These are phyloP conservation scores for Alectoria sarmentosa DNA, from an alignment of 495 filamentous ascomycete genomes.

Conservation along the genomic window DNA sequence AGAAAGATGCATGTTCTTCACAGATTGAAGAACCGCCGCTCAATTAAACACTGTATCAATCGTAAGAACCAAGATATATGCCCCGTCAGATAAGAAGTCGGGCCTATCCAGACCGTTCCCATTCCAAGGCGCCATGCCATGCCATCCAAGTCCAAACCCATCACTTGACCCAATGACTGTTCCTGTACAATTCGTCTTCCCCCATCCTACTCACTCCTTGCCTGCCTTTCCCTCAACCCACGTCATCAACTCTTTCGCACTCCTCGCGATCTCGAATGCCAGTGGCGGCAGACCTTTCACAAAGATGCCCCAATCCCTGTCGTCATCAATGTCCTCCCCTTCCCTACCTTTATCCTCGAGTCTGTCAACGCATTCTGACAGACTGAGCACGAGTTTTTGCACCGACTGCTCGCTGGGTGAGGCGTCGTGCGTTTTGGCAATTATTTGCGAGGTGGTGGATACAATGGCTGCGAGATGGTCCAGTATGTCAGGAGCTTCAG, in stretches of 20 bases:
- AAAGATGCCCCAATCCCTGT: constrained; percentile 53
- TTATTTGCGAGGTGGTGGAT: constrained; percentile 24
- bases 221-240: constrained; percentile 31
- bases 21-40: not conserved
- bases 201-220: constrained; percentile 28
- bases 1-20: not conserved
- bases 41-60: not conserved
- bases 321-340: constrained; percentile 48
- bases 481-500: constrained; percentile 56
- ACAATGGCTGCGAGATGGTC: constrained; percentile 66
- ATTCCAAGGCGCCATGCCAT: not conserved
- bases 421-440: constrained; percentile 21
- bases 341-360: constrained; percentile 61
- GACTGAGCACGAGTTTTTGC: constrained; percentile 53
- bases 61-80: not conserved
- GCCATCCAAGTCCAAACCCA: not conserved
- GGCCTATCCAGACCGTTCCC: not conserved
- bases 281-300: constrained; percentile 70
- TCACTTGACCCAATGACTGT: not conserved
- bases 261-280: constrained; percentile 79
- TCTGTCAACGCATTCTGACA: constrained; percentile 55
- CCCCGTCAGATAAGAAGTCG: not conserved
- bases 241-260: constrained; percentile 69
- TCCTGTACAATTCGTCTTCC: not conserved
- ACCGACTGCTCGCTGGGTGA: constrained; percentile 40